phyloP scores from a whole-genome alignment of 2,329 filamentous ascomycete species.

The Daldinia sp. region DNA sequence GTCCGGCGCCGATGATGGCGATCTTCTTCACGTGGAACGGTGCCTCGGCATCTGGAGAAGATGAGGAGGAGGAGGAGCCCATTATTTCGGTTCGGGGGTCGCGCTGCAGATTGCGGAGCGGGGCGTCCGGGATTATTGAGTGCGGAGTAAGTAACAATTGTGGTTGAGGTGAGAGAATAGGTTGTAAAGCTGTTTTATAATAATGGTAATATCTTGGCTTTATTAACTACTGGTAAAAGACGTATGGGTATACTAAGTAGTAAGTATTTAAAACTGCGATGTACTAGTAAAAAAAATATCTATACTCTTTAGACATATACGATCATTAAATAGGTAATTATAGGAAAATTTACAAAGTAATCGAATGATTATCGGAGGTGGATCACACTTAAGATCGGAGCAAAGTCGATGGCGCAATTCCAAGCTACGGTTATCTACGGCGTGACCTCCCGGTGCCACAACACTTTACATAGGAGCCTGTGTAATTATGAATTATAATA shows the following conservation, averaged over 20 bases:
- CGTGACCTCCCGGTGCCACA: conserved; percentile 33
- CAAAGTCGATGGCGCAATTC: conserved; percentile 37
- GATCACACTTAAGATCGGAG: conserved; percentile 12
- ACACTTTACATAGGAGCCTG: not conserved
- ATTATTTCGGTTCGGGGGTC: not conserved
- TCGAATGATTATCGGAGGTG: conserved; percentile 17
- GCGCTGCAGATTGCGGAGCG: not conserved
- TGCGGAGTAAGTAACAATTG: not conserved
- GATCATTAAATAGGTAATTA: not conserved
- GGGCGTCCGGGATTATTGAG: not conserved
- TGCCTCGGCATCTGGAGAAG: conserved; percentile 8
- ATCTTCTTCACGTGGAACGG: conserved; percentile 70
- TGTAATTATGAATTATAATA: not conserved
- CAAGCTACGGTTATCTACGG: conserved; percentile 12
- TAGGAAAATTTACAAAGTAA: not conserved
- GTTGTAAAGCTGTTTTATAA: not conserved
- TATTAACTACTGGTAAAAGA: not conserved
- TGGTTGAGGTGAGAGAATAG: not conserved
- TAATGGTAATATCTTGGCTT: not conserved
- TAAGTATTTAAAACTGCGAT: not conserved
- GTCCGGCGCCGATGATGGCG: conserved; percentile 86
- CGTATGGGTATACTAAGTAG: not conserved
- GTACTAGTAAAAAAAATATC: not conserved
- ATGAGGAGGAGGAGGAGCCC: conserved; percentile 34
- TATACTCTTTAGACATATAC: not conserved